These are phyloP conservation scores for Raphanus sativus DNA, from an alignment of 345 rosid genomes.

Conservation along the genomic window DNA sequence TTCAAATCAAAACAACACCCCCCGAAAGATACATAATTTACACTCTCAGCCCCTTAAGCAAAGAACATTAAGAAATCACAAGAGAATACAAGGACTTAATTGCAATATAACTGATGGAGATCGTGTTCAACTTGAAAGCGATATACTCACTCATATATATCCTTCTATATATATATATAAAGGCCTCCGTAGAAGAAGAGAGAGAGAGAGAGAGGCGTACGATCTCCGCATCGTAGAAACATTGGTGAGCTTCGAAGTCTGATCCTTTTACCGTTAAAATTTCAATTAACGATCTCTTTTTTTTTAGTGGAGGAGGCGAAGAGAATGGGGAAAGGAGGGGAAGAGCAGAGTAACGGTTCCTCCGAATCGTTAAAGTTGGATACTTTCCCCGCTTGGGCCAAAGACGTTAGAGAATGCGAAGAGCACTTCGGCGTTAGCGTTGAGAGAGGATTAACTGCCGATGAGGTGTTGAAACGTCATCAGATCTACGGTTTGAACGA, in stretches of 20 bases:
- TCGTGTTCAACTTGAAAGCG: slow-evolving; percentile 27
- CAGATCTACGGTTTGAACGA: slow-evolving; percentile 71
- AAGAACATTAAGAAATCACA: background rate
- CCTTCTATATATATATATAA: slow-evolving; percentile 1
- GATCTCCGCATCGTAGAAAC: slow-evolving; percentile 26
- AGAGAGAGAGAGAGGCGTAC: slow-evolving; percentile 18
- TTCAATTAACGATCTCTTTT: background rate
- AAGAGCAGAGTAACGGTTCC: slow-evolving; percentile 27
- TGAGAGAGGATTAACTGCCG: slow-evolving; percentile 46
- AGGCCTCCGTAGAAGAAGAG: slow-evolving; percentile 20
- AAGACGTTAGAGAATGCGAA: slow-evolving; percentile 58
- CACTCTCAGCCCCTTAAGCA: background rate
- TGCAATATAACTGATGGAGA: slow-evolving; percentile 9
- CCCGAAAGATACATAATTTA: background rate
- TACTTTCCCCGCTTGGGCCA: slow-evolving; percentile 67
- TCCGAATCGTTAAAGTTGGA: slow-evolving; percentile 28
- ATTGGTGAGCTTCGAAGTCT: slow-evolving; percentile 19
- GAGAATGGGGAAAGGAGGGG: slow-evolving; percentile 75
- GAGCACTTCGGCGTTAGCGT: slow-evolving; percentile 50
- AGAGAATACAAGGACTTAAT: background rate
- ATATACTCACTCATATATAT: slow-evolving; percentile 18
- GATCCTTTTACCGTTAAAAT: background rate
- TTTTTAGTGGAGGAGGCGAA: background rate
- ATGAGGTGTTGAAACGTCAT: slow-evolving; percentile 54
- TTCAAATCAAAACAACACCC: background rate